A percentile compares a stretch with the other conserved stretches of the same genome.
Evolutionary conservation across 2,329 filamentous ascomycete genomes (phyloP).

Genomic region (Arthrobotrys sinensis): DNA sequence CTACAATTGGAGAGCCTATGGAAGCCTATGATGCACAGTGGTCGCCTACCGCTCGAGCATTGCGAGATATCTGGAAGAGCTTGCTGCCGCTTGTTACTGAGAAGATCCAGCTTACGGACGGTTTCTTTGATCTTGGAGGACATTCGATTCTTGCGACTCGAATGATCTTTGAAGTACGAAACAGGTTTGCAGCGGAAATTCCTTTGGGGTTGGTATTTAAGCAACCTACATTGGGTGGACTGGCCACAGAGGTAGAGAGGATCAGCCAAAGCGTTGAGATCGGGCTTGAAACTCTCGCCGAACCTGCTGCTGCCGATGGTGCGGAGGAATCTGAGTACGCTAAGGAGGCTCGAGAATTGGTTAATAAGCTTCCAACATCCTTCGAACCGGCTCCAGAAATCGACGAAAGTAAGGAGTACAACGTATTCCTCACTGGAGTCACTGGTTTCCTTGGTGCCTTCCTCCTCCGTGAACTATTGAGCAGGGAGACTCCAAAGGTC

Average conservation of each 20-base stretch:
- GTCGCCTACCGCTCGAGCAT: conserved; percentile 60
- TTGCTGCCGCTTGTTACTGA: conserved; percentile 62
- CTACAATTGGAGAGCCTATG: conserved; percentile 62
- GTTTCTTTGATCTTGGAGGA: conserved; percentile 85
- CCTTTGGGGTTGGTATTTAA: conserved; percentile 80
- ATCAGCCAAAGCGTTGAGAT: conserved; percentile 67
- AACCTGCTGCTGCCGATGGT: conserved; percentile 66
- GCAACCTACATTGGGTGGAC: conserved; percentile 73
- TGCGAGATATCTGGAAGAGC: conserved; percentile 63
- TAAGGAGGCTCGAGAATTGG: conserved; percentile 72
- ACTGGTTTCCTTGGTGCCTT: conserved; percentile 92
- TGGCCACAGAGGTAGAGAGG: conserved; percentile 72
- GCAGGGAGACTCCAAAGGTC: conserved; percentile 72
- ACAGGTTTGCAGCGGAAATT: conserved; percentile 76
- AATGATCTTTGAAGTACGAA: conserved; percentile 80
- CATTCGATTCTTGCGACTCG: conserved; percentile 86
- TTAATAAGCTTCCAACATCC: conserved; percentile 70
- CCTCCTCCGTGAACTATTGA: conserved; percentile 81
- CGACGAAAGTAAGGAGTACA: conserved; percentile 67
- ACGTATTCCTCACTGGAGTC: conserved; percentile 86
- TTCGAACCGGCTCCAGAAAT: conserved; percentile 66
- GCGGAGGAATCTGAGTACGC: conserved; percentile 69
- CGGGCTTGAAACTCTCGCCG: conserved; percentile 66
- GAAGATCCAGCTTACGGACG: conserved; percentile 68
- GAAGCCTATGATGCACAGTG: conserved; percentile 50